A percentile compares a stretch with the other conserved stretches of the same genome.
Evolutionary conservation across 768 basidiomycete species (phyloP).

Genomic region (Podaxis mareebaensis): DNA sequence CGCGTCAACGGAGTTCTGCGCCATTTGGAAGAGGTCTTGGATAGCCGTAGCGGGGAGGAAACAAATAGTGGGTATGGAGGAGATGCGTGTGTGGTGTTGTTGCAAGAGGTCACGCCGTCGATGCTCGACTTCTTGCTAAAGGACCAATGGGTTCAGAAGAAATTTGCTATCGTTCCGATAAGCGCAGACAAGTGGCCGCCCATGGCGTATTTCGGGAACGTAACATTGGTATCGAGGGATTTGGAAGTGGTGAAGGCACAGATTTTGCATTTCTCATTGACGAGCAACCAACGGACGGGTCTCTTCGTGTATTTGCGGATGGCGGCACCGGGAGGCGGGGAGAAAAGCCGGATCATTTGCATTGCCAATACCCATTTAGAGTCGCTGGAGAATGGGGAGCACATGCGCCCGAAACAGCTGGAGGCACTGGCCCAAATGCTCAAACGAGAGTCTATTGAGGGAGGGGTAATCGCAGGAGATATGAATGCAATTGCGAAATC

Average conservation of each 20-base stretch:
- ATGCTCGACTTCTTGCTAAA: conserved; percentile 51
- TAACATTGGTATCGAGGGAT: conserved; percentile 65
- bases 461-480: conserved; percentile 69
- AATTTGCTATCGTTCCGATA: conserved; percentile 61
- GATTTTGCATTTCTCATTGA: conserved; percentile 53
- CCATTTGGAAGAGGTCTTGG: conserved; percentile 53
- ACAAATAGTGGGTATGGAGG: conserved; percentile 26
- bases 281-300: conserved; percentile 53
- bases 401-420: conserved; percentile 51
- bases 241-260: conserved; percentile 50
- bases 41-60: conserved; percentile 26
- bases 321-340: conserved; percentile 32
- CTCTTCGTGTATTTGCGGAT: conserved; percentile 58
- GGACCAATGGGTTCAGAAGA: conserved; percentile 61
- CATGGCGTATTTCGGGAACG: conserved; percentile 56
- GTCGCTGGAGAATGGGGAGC: conserved; percentile 48
- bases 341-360: conserved; percentile 47
- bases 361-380: conserved; percentile 78
- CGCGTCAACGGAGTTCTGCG: conserved; percentile 52
- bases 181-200: conserved; percentile 56
- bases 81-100: conserved; percentile 57
- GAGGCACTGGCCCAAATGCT: conserved; percentile 51
- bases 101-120: conserved; percentile 62
- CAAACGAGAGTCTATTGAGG: conserved; percentile 45
- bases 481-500: conserved; percentile 63